Percentiles rank a stretch among this genome's conserved stretches.
phyloP scores from a whole-genome alignment of 1,284 basidiomycete genomes.

The Apiotrichum siamense region DNA sequence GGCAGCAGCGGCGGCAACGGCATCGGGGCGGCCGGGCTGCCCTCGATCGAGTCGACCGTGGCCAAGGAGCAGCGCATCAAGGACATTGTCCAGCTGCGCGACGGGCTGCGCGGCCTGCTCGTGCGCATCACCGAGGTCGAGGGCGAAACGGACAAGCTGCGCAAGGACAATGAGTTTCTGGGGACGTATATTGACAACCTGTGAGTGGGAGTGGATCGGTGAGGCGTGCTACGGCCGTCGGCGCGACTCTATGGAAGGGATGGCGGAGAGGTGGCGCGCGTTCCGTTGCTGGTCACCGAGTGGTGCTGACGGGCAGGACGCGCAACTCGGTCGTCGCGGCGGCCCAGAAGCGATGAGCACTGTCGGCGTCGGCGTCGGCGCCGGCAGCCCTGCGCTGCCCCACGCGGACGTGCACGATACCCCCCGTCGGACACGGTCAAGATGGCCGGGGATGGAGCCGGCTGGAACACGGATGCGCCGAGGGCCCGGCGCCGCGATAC shows the following conservation, averaged over 20 bases:
- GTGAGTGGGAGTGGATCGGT: constrained; percentile 21
- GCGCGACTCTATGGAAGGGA: no score
- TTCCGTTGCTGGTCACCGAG: not conserved
- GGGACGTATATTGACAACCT: constrained; percentile 46
- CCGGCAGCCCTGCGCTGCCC: no score
- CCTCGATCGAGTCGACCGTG: constrained; percentile 33
- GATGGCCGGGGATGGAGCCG: no score
- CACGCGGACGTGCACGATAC: no score
- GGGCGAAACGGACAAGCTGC: constrained; percentile 40
- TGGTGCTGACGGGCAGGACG: constrained; percentile 24
- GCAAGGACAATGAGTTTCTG: constrained; percentile 43
- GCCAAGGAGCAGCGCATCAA: constrained; percentile 43
- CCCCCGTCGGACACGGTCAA: no score
- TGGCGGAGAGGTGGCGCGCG: no score
- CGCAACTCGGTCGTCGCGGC: constrained; percentile 45
- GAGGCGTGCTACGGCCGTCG: not conserved
- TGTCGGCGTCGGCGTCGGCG: no score
- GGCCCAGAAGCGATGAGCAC: constrained; percentile 29
- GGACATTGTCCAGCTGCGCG: constrained; percentile 36
- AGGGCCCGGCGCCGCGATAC: no score
- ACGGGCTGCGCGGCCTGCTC: constrained; percentile 39
- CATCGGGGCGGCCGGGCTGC: not conserved
- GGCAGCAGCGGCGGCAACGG: not conserved
- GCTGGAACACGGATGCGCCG: no score
- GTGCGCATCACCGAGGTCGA: constrained; percentile 39